phyloP scores from a whole-genome alignment of 108 stramenopile species.

The Cylindrotheca closterium region DNA sequence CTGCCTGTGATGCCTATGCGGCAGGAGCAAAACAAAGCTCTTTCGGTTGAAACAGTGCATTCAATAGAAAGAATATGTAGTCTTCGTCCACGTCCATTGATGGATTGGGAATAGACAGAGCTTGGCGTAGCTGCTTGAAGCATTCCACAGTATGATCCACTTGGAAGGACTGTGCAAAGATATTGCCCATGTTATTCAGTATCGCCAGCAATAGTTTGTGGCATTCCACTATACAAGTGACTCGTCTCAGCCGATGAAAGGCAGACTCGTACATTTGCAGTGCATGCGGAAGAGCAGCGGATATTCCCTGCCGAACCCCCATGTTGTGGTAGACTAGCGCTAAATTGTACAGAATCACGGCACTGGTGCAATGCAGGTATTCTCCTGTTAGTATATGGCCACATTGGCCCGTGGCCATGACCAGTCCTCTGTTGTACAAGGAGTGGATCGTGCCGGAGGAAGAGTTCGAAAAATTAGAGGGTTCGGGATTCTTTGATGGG shows the following conservation, averaged over 20 bases:
- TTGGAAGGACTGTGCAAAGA: slow-evolving; percentile 12
- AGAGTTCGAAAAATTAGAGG: background rate
- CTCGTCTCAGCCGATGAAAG: slow-evolving; percentile 4
- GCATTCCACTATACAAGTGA: background rate
- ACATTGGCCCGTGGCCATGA: slow-evolving; percentile 6
- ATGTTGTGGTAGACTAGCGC: slow-evolving; percentile 24
- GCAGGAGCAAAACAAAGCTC: slow-evolving; percentile 26
- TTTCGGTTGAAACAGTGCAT: slow-evolving; percentile 24
- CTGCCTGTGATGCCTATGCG: slow-evolving; percentile 7
- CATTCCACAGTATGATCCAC: slow-evolving; percentile 11
- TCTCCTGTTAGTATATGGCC: background rate
- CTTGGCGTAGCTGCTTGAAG: slow-evolving; percentile 8
- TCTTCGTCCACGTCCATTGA: slow-evolving; percentile 19
- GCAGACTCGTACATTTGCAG: slow-evolving; percentile 17
- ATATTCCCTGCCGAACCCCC: slow-evolving; percentile 14
- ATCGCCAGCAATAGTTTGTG: slow-evolving; percentile 19
- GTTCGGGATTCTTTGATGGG: background rate
- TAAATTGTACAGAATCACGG: slow-evolving; percentile 27
- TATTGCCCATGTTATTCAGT: slow-evolving; percentile 26
- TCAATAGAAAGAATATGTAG: slow-evolving; percentile 21
- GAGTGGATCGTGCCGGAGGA: slow-evolving; percentile 1
- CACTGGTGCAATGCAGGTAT: slow-evolving; percentile 9
- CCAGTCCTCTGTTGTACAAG: slow-evolving; percentile 22
- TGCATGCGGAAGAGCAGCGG: slow-evolving; percentile 13
- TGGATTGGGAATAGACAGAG: background rate